These are phyloP conservation scores for Nemania sp. DNA, from an alignment of 2,329 filamentous ascomycete genomes.

Conservation along the genomic window DNA sequence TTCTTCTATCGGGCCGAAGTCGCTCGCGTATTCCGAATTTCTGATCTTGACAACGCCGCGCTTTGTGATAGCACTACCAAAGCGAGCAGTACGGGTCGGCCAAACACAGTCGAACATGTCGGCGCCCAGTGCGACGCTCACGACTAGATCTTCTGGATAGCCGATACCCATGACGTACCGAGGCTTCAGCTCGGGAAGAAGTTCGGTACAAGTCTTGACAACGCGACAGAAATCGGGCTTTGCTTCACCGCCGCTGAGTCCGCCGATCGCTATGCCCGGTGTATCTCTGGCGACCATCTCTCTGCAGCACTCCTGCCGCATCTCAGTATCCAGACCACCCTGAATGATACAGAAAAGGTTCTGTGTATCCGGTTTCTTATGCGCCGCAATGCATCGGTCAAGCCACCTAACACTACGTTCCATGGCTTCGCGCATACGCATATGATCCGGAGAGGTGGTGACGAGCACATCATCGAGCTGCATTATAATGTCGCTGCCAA, in stretches of 20 bases:
- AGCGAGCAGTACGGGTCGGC: conserved; percentile 94
- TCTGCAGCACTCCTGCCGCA: conserved; percentile 80
- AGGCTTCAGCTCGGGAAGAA: conserved; percentile 90
- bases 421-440: conserved; percentile 93
- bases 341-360: conserved; percentile 99
- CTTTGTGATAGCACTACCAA: conserved; percentile 90
- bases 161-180: conserved; percentile 99
- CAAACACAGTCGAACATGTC: conserved; percentile 99
- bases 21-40: conserved; percentile 72
- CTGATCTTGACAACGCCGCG: conserved; percentile 83
- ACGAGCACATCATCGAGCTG: conserved; percentile 98
- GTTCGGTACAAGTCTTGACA: conserved; percentile 79
- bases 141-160: conserved; percentile 93
- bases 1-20: conserved; percentile 83
- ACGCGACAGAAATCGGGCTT: conserved; percentile 92
- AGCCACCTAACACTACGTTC: conserved; percentile 92
- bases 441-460: conserved; percentile 88
- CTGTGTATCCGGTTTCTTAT: conserved; percentile 79
- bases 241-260: conserved; percentile 90
- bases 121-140: conserved; percentile 89
- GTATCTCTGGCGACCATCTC: conserved; percentile 92
- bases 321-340: conserved; percentile 85
- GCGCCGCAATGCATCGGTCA: conserved; percentile 89
- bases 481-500: conserved; percentile 99
- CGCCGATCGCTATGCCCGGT: conserved; percentile 94